Conservation (phyloP, 2,329 filamentous ascomycete species). For the Aphanocladium album region DNA sequence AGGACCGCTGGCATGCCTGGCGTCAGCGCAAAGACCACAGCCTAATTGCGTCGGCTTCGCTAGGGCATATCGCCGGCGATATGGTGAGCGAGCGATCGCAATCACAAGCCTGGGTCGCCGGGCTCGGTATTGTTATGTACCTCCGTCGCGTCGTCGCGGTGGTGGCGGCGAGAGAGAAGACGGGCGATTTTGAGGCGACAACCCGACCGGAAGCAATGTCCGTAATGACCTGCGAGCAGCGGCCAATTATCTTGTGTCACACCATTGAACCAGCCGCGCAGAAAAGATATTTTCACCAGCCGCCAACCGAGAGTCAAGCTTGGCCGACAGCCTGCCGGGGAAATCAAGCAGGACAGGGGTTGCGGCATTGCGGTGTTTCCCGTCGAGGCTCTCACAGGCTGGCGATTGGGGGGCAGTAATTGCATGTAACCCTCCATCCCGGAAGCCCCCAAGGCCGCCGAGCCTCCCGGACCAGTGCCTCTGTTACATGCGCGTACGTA, state of each 20-base stretch:
- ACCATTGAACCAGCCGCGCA: not conserved
- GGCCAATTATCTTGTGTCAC: not conserved
- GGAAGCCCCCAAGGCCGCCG: not conserved
- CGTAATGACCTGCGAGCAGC: not conserved
- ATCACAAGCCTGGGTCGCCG: not conserved
- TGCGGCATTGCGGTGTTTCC: not conserved
- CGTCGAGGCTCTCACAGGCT: not conserved
- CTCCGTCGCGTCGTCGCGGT: not conserved
- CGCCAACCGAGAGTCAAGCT: not conserved
- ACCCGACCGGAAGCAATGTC: not conserved
- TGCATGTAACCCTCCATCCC: conserved; percentile 7
- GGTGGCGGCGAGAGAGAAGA: not conserved
- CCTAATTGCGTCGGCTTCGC: not conserved
- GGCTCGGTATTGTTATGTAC: not conserved
- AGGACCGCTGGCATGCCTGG: not conserved
- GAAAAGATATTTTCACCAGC: not conserved
- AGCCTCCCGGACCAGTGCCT: not conserved
- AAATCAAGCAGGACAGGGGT: not conserved
- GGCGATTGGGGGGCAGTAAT: not conserved
- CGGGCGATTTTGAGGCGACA: not conserved
- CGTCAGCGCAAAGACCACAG: conserved; percentile 6
- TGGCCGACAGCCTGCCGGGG: not conserved
- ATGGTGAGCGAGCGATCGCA: not conserved
- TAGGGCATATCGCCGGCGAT: not conserved
- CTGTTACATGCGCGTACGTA: not conserved